Percentiles rank a stretch among this genome's conserved stretches.
These are phyloP conservation scores for Suhomyces faveliae DNA, from an alignment of 805 yeast genomes.

Conservation along the genomic window DNA sequence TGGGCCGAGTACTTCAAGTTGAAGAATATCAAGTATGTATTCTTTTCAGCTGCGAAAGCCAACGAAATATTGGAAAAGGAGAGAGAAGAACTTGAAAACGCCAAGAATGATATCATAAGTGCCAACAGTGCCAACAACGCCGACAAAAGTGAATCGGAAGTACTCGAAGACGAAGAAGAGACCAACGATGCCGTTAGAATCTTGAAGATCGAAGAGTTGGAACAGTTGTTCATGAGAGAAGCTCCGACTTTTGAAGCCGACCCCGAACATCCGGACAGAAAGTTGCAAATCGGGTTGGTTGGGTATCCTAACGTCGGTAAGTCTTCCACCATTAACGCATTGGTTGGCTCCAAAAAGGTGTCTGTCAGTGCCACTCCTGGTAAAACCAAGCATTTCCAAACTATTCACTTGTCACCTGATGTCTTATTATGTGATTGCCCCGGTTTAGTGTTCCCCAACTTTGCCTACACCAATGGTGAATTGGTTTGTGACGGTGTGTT, in stretches of 20 bases:
- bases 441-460: constrained; percentile 97
- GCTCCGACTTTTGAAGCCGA: constrained; percentile 69
- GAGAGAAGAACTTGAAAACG: constrained; percentile 40
- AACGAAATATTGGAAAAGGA: constrained; percentile 70
- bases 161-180: constrained; percentile 24
- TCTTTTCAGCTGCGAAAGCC: constrained; percentile 89
- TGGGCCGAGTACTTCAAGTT: constrained; percentile 86
- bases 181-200: constrained; percentile 52
- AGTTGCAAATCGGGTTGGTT: constrained; percentile 88
- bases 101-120: constrained; percentile 14
- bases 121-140: not conserved
- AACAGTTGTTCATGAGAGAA: constrained; percentile 66
- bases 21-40: constrained; percentile 75
- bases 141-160: constrained; percentile 4
- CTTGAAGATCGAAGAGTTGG: constrained; percentile 80
- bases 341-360: constrained; percentile 95
- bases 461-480: constrained; percentile 95
- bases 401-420: constrained; percentile 77
- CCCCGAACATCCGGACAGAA: constrained; percentile 56
- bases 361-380: constrained; percentile 99
- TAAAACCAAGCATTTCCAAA: constrained; percentile 98
- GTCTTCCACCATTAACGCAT: constrained; percentile 96
- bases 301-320: constrained; percentile 96
- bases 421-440: constrained; percentile 97
- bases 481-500: constrained; percentile 97